phyloP scores from a whole-genome alignment of 257 asterid species.

The Scutellaria baicalensis region DNA sequence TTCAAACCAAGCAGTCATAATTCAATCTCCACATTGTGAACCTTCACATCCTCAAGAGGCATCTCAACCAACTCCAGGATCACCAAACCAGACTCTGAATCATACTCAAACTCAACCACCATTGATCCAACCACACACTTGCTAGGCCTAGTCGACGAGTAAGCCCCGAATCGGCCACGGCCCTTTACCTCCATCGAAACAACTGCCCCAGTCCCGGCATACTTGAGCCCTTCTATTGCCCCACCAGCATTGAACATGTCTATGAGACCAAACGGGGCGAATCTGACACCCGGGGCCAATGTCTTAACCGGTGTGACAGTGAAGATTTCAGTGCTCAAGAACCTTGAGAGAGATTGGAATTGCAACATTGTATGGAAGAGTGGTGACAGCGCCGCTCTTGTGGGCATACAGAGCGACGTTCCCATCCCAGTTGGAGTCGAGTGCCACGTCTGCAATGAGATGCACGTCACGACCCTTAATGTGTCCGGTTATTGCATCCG shows the following conservation, averaged over 20 bases:
- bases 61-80: constrained; percentile 45
- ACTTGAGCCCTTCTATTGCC: constrained; percentile 56
- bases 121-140: constrained; percentile 33
- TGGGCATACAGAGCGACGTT: constrained; percentile 55
- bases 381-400: constrained; percentile 21
- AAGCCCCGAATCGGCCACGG: constrained; percentile 67
- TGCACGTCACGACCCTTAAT: constrained; percentile 68
- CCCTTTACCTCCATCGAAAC: constrained; percentile 61
- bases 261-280: constrained; percentile 73
- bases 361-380: constrained; percentile 45
- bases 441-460: constrained; percentile 45
- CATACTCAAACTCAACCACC: constrained; percentile 40
- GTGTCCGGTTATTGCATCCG: constrained; percentile 58
- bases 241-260: constrained; percentile 84
- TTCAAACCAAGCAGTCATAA: constrained; percentile 18
- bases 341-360: constrained; percentile 73
- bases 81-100: constrained; percentile 49
- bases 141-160: constrained; percentile 56
- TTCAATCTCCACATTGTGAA: constrained; percentile 52
- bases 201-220: constrained; percentile 29
- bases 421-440: constrained; percentile 61
- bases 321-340: constrained; percentile 70
- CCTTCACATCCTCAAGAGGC: constrained; percentile 50
- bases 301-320: constrained; percentile 59
- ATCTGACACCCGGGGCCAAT: constrained; percentile 36